Percentiles rank a stretch among this genome's conserved stretches.
Conservation (phyloP, 306 rosid genomes). For the Corylus americana region DNA sequence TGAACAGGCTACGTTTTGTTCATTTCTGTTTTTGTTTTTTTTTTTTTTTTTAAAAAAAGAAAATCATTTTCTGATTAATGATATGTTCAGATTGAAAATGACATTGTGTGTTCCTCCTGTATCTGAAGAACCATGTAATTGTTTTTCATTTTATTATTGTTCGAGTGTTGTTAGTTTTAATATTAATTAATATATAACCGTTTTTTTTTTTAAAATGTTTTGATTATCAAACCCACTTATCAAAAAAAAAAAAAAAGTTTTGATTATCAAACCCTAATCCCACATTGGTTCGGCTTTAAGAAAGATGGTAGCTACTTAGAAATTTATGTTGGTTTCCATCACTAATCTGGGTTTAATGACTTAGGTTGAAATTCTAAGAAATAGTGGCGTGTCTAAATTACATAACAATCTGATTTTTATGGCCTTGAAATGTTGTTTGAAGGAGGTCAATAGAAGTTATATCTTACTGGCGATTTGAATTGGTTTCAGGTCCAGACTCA, state of each 20-base stretch:
- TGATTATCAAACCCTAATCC: conserved; percentile 28
- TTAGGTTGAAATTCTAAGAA: not conserved
- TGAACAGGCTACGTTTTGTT: too few species aligned
- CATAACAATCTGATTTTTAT: not conserved
- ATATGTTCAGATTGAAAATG: not conserved
- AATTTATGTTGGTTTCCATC: not conserved
- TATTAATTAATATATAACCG: not conserved
- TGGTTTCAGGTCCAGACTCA: not conserved
- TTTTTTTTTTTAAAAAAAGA: too few species aligned
- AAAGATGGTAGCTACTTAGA: not conserved
- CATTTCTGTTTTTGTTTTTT: not conserved
- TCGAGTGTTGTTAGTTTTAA: not conserved
- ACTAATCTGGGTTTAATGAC: not conserved
- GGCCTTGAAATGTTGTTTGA: not conserved
- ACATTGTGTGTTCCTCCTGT: not conserved
- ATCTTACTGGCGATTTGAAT: not conserved
- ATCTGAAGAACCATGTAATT: not conserved
- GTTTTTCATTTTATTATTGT: not conserved
- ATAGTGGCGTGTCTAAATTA: not conserved
- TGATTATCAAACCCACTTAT: conserved; percentile 25
- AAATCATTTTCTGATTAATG: not conserved
- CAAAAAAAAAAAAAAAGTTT: not conserved
- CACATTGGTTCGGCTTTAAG: conserved; percentile 4
- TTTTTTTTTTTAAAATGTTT: not conserved
- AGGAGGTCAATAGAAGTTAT: not conserved